These are phyloP conservation scores for Delphinella strobiligena DNA, from an alignment of 2,329 filamentous ascomycete genomes.

Conservation along the genomic window DNA sequence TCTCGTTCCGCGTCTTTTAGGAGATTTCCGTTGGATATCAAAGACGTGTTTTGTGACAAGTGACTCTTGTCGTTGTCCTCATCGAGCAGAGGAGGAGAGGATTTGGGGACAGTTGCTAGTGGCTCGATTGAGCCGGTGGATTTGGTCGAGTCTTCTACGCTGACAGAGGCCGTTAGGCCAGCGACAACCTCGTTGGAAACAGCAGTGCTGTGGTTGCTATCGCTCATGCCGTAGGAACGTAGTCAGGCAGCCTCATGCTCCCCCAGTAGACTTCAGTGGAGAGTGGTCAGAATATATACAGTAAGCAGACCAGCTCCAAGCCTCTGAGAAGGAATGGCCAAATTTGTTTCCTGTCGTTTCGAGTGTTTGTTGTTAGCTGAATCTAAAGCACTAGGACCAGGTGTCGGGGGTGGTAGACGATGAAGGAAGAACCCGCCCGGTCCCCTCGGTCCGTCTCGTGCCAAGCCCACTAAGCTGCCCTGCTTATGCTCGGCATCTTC, in stretches of 20 bases:
- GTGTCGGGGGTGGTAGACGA: no score
- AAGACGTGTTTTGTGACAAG: neutral
- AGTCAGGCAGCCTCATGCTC: neutral
- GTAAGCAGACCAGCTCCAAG: neutral
- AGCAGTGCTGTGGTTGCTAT: neutral
- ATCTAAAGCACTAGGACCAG: no score
- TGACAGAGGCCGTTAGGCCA: neutral
- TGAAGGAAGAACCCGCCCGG: no score
- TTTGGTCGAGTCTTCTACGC: neutral
- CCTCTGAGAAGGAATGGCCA: no score
- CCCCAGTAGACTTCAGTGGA: neutral
- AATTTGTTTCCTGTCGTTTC: no score
- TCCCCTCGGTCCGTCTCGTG: no score
- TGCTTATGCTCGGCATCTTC: no score
- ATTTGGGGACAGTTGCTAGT: neutral
- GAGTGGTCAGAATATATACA: neutral
- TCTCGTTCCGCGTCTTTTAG: neutral
- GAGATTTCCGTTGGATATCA: neutral
- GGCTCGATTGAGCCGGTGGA: neutral
- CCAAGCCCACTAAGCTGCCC: no score
- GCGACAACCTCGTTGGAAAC: neutral
- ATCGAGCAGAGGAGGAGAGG: neutral
- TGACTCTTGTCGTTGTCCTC: neutral
- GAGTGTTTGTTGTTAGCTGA: no score
- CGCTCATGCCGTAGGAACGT: slow-evolving; percentile 1